phyloP scores from a whole-genome alignment of 2,329 filamentous ascomycete species.

The Cadophora gregata region DNA sequence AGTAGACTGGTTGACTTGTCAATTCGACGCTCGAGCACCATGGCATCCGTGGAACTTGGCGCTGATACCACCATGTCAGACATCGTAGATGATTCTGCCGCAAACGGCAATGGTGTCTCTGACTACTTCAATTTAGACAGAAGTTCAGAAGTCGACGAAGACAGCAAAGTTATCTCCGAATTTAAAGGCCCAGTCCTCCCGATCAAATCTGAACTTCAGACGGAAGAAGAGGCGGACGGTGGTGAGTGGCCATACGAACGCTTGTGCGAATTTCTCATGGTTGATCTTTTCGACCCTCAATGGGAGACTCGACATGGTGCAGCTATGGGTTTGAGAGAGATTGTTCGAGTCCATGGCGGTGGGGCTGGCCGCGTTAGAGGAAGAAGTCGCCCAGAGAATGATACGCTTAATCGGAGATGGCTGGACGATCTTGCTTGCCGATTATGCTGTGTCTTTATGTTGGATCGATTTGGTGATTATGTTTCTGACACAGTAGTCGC shows the following conservation, averaged over 20 bases:
- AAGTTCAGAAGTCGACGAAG: slow-evolving; percentile 79
- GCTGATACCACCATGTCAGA: slow-evolving; percentile 54
- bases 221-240: slow-evolving; percentile 77
- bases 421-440: slow-evolving; percentile 95
- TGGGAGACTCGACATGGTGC: slow-evolving; percentile 98
- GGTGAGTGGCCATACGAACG: slow-evolving; percentile 93
- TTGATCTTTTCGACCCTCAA: slow-evolving; percentile 89
- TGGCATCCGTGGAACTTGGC: slow-evolving; percentile 30
- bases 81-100: slow-evolving; percentile 67
- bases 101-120: slow-evolving; percentile 62
- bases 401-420: slow-evolving; percentile 81
- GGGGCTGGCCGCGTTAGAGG: slow-evolving; percentile 81
- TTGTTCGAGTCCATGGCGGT: slow-evolving; percentile 87
- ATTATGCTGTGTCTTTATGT: slow-evolving; percentile 93
- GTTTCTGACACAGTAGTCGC: slow-evolving; percentile 97
- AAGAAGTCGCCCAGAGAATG: slow-evolving; percentile 76
- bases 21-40: slow-evolving; percentile 53
- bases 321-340: slow-evolving; percentile 90
- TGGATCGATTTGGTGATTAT: slow-evolving; percentile 97
- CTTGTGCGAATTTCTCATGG: slow-evolving; percentile 89
- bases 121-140: slow-evolving; percentile 95
- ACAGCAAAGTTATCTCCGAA: slow-evolving; percentile 90
- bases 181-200: slow-evolving; percentile 85
- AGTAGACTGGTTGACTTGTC: slow-evolving; percentile 89
- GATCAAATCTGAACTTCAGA: slow-evolving; percentile 85